Conservation (phyloP, 352 stramenopile species). For the Pythium dissotocum region DNA sequence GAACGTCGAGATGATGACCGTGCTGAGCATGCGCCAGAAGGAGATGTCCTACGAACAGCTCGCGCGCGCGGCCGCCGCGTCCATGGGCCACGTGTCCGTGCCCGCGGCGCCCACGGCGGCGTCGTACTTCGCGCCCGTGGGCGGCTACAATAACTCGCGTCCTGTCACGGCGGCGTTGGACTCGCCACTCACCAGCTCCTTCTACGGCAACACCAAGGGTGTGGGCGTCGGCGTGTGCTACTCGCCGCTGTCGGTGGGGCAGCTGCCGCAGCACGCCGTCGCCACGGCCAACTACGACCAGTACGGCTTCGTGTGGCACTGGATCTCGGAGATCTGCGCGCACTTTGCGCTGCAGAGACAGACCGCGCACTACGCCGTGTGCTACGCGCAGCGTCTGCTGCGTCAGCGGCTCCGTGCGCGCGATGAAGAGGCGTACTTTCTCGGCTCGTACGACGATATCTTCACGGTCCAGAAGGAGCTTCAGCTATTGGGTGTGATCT, state of each 20-base stretch:
- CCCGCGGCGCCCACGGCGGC: conserved; percentile 6
- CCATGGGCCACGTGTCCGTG: conserved; percentile 5
- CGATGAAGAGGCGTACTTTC: conserved; percentile 39
- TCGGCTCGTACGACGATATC: conserved; percentile 49
- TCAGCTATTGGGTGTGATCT: conserved; percentile 54
- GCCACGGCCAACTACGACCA: conserved; percentile 53
- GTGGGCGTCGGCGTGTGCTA: conserved; percentile 20
- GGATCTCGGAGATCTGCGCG: conserved; percentile 59
- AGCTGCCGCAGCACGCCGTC: conserved; percentile 32
- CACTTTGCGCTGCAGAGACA: conserved; percentile 82
- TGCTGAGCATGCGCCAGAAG: conserved; percentile 81
- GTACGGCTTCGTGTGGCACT: conserved; percentile 79
- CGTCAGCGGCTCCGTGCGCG: conserved; percentile 45
- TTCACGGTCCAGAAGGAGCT: conserved; percentile 58
- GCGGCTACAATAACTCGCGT: conserved; percentile 5
- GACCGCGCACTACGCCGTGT: conserved; percentile 72
- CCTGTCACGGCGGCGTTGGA: conserved; percentile 1
- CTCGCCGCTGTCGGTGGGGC: conserved; percentile 58
- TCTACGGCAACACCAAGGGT: conserved; percentile 6
- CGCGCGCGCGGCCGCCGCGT: conserved; percentile 29
- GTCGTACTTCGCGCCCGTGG: conserved; percentile 10
- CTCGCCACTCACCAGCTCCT: conserved; percentile 5
- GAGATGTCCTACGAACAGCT: conserved; percentile 81
- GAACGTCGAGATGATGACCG: conserved; percentile 65
- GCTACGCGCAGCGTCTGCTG: conserved; percentile 77